Evolutionary conservation across 2,329 filamentous ascomycete genomes (phyloP).

Genomic region (Diaporthe citriasiana): DNA sequence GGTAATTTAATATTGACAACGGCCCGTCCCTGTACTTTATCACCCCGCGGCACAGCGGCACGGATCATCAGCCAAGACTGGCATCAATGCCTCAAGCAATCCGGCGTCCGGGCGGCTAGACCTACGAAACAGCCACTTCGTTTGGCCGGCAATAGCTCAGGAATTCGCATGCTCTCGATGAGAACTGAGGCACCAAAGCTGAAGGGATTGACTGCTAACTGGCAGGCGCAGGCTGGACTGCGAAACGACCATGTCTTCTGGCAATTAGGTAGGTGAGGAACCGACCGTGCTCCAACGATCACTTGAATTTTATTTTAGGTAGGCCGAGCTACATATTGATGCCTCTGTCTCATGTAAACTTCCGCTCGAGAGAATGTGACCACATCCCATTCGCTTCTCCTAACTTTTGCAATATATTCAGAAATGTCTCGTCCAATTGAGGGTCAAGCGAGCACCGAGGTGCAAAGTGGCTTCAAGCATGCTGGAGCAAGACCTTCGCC

Average conservation of each 20-base stretch:
- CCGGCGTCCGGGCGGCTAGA: conserved; percentile 4
- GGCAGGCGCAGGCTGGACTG: background rate
- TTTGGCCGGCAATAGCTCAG: background rate
- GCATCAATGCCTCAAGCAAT: conserved; percentile 8
- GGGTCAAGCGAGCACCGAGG: background rate
- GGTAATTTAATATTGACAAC: background rate
- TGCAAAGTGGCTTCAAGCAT: background rate
- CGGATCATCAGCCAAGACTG: conserved; percentile 8
- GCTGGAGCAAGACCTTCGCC: background rate
- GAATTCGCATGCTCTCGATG: background rate
- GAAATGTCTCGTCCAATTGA: background rate
- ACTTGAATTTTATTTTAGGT: background rate
- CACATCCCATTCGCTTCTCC: background rate
- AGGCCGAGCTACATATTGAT: background rate
- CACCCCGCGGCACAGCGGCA: background rate
- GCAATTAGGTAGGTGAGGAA: background rate
- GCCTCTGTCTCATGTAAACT: background rate
- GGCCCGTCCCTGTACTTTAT: conserved; percentile 8
- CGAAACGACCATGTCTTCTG: background rate
- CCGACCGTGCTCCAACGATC: background rate
- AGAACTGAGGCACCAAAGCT: background rate
- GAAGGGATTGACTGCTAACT: background rate
- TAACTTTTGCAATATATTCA: background rate
- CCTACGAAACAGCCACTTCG: background rate
- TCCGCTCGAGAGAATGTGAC: background rate